Percentiles rank a stretch among this genome's conserved stretches.
phyloP scores from a whole-genome alignment of 768 basidiomycete genomes.

The Suillus tomentosus region DNA sequence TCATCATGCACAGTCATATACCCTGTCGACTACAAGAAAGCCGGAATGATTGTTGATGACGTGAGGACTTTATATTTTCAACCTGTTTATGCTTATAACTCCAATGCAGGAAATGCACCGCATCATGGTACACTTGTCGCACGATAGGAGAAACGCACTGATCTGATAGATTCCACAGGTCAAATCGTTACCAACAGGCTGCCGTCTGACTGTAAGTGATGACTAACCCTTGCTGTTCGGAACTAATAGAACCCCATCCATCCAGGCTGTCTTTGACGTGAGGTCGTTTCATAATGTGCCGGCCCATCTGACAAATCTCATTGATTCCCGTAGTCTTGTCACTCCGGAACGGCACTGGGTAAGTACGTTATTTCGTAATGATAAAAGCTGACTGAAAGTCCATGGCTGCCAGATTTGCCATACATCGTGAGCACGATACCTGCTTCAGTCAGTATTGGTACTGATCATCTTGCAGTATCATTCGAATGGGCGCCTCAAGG shows the following conservation, averaged over 20 bases:
- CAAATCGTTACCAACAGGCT: conserved; percentile 61
- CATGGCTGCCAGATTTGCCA: conserved; percentile 23
- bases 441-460: background rate
- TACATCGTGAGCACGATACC: conserved; percentile 26
- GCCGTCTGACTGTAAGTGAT: conserved; percentile 55
- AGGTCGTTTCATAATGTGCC: conserved; percentile 18
- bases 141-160: background rate
- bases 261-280: conserved; percentile 51
- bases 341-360: conserved; percentile 53
- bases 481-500: conserved; percentile 56
- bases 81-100: conserved; percentile 5
- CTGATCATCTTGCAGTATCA: conserved; percentile 46
- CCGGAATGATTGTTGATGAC: conserved; percentile 81
- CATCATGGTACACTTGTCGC: conserved; percentile 38
- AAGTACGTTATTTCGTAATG: background rate
- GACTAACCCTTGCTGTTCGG: background rate
- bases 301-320: conserved; percentile 2
- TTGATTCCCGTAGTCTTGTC: conserved; percentile 39
- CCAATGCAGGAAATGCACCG: conserved; percentile 40
- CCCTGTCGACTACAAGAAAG: conserved; percentile 80
- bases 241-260: background rate
- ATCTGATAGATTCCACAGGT: conserved; percentile 32
- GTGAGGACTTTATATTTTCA: conserved; percentile 38
- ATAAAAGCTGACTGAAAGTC: background rate
- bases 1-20: conserved; percentile 66